phyloP scores from a whole-genome alignment of 768 basidiomycete species.

The Cystoderma amianthinum region DNA sequence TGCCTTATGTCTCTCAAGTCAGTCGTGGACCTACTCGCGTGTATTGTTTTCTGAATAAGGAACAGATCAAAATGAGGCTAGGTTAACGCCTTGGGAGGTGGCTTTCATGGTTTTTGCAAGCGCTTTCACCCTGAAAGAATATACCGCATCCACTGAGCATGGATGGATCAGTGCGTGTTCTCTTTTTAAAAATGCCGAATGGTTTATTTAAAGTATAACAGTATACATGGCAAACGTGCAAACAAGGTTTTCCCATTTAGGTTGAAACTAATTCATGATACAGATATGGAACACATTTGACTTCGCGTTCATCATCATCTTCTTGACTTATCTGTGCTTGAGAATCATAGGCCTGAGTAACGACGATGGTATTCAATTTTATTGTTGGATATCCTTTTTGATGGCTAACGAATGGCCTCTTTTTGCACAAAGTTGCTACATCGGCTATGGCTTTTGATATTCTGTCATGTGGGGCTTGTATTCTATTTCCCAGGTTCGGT shows the following conservation, averaged over 20 bases:
- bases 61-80: constrained; percentile 48
- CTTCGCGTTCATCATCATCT: constrained; percentile 64
- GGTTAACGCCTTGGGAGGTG: constrained; percentile 55
- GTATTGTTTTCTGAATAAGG: constrained; percentile 4
- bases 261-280: constrained; percentile 1
- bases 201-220: constrained; percentile 12
- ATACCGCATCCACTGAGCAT: constrained; percentile 80
- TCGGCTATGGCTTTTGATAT: constrained; percentile 77
- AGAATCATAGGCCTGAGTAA: constrained; percentile 56
- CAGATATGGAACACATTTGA: constrained; percentile 93
- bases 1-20: constrained; percentile 69
- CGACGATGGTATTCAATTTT: constrained; percentile 48
- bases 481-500: constrained; percentile 72
- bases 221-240: constrained; percentile 82
- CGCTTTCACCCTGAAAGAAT: constrained; percentile 82
- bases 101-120: constrained; percentile 70
- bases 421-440: constrained; percentile 23
- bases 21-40: constrained; percentile 15
- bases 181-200: neutral
- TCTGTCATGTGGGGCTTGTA: constrained; percentile 77
- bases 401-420: constrained; percentile 2
- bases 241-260: constrained; percentile 1
- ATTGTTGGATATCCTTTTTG: too few species aligned
- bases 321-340: constrained; percentile 58
- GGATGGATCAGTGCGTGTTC: constrained; percentile 72